phyloP scores from a whole-genome alignment of 768 basidiomycete species.

The Xanthoconium stramineum region DNA sequence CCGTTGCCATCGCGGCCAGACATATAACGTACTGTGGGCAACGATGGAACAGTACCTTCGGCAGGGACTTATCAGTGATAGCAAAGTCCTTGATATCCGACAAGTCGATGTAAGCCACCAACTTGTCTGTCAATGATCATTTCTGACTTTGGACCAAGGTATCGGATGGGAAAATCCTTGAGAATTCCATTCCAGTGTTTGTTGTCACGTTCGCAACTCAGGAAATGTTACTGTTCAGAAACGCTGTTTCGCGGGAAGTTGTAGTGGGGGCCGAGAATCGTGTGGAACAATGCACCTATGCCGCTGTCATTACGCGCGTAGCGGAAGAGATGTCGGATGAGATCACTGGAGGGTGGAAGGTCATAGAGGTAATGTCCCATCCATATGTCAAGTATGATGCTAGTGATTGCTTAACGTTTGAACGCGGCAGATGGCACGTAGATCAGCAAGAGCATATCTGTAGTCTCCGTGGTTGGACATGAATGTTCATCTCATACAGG shows the following conservation, averaged over 20 bases:
- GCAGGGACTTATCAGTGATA: conserved; percentile 89
- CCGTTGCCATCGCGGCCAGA: conserved; percentile 43
- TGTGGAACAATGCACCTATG: conserved; percentile 93
- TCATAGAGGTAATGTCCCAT: conserved; percentile 75
- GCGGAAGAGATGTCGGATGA: conserved; percentile 88
- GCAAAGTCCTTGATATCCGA: conserved; percentile 93
- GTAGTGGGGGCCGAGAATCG: conserved; percentile 83
- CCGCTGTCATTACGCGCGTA: conserved; percentile 84
- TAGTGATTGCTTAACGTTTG: background rate
- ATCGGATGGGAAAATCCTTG: conserved; percentile 82
- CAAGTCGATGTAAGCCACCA: conserved; percentile 81
- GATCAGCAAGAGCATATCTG: conserved; percentile 49
- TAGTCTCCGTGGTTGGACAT: conserved; percentile 18
- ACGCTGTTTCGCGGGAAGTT: conserved; percentile 84
- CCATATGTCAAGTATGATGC: background rate
- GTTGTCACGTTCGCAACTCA: conserved; percentile 91
- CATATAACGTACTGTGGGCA: conserved; percentile 97
- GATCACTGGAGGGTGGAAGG: conserved; percentile 97
- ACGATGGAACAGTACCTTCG: conserved; percentile 92
- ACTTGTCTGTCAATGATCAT: background rate
- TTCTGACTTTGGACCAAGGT: conserved; percentile 45
- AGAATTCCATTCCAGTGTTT: conserved; percentile 87
- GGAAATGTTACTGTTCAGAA: conserved; percentile 88
- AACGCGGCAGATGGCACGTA: conserved; percentile 45
- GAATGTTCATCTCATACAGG: background rate